A percentile compares a stretch with the other conserved stretches of the same genome.
Conservation (phyloP, 2,329 filamentous ascomycete species). For the Cadophora malorum region DNA sequence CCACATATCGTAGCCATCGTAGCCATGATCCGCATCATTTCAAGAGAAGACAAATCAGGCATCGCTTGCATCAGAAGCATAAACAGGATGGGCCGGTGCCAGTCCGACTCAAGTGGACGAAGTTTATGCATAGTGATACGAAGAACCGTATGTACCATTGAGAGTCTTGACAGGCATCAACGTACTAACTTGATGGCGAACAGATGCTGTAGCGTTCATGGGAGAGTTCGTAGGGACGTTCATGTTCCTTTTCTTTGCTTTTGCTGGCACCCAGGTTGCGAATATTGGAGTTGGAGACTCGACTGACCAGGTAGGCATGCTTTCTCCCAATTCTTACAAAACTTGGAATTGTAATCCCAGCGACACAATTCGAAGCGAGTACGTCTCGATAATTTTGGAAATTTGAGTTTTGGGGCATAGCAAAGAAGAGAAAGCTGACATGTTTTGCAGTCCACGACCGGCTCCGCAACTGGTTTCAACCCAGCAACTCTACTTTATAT, state of each 20-base stretch:
- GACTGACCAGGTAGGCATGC: slow-evolving; percentile 9
- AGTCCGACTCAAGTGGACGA: slow-evolving; percentile 42
- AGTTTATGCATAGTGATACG: slow-evolving; percentile 55
- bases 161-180: neutral
- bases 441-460: neutral
- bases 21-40: slow-evolving; percentile 8
- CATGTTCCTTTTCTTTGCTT: slow-evolving; percentile 47
- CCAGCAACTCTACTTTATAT: slow-evolving; percentile 47
- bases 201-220: slow-evolving; percentile 40
- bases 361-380: too few relatives aligned
- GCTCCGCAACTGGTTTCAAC: slow-evolving; percentile 49
- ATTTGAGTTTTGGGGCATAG: too few relatives aligned
- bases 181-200: neutral
- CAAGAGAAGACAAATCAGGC: slow-evolving; percentile 7
- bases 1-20: slow-evolving; percentile 10
- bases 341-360: too few relatives aligned
- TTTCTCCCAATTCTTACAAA: too few relatives aligned
- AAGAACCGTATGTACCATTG: slow-evolving; percentile 49
- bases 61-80: slow-evolving; percentile 19
- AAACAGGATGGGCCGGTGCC: slow-evolving; percentile 24
- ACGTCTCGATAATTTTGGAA: too few relatives aligned
- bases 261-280: slow-evolving; percentile 41
- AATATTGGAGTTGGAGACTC: slow-evolving; percentile 40
- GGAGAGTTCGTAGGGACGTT: slow-evolving; percentile 46
- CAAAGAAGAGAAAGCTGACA: neutral